Conservation (phyloP, 2,329 filamentous ascomycete species). For the Scytalidium sp. region DNA sequence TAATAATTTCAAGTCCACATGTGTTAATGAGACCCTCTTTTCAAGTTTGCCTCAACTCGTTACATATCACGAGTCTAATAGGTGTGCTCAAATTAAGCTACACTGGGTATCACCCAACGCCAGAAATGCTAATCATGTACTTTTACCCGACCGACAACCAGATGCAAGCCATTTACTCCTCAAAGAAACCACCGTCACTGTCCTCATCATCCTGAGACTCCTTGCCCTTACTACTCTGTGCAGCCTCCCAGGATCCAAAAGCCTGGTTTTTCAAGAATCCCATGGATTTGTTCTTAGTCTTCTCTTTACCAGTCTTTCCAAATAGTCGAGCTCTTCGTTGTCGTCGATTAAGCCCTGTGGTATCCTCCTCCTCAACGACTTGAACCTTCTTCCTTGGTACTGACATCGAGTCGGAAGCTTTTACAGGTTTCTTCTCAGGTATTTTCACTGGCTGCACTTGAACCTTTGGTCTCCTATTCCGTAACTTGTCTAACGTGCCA, state of each 20-base stretch:
- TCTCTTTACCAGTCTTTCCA: slow-evolving; percentile 9
- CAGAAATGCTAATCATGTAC: background rate
- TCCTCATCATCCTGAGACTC: slow-evolving; percentile 37
- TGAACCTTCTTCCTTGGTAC: slow-evolving; percentile 13
- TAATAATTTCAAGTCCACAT: too few species aligned
- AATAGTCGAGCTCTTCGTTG: slow-evolving; percentile 23
- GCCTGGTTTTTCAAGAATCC: slow-evolving; percentile 24
- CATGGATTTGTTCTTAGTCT: slow-evolving; percentile 21
- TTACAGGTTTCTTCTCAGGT: slow-evolving; percentile 12
- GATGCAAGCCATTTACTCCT: slow-evolving; percentile 28
- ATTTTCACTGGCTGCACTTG: slow-evolving; percentile 8
- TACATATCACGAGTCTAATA: background rate
- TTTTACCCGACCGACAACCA: background rate
- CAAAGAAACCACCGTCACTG: slow-evolving; percentile 58
- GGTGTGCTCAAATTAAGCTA: too few species aligned
- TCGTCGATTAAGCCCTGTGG: slow-evolving; percentile 25
- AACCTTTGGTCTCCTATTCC: slow-evolving; percentile 18
- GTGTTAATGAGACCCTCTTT: too few species aligned
- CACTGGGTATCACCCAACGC: background rate
- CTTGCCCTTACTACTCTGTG: slow-evolving; percentile 13
- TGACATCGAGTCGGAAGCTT: too few species aligned
- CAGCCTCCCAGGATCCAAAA: slow-evolving; percentile 21
- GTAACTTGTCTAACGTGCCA: slow-evolving; percentile 34
- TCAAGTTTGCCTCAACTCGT: too few species aligned
- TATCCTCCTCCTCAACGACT: slow-evolving; percentile 11